These are phyloP conservation scores for Letharia lupina DNA, from an alignment of 495 filamentous ascomycete genomes.

Conservation along the genomic window DNA sequence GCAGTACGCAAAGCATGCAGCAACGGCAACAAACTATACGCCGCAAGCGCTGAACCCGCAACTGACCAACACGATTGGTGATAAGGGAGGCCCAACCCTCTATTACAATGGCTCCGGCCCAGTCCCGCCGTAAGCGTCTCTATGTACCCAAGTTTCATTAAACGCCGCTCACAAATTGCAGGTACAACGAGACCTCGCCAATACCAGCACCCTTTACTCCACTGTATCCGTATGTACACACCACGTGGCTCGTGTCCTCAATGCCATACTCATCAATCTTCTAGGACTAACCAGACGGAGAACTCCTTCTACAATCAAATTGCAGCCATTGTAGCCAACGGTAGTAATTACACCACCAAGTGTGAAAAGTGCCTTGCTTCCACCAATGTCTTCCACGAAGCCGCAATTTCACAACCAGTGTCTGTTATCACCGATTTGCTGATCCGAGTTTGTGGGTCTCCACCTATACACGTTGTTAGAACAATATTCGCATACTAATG, in stretches of 20 bases:
- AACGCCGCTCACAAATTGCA: neutral
- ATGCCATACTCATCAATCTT: neutral
- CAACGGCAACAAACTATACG: slow-evolving; percentile 4
- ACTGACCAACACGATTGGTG: slow-evolving; percentile 17
- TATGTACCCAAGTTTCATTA: no score
- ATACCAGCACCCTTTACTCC: slow-evolving; percentile 20
- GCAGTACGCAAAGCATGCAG: slow-evolving; percentile 1
- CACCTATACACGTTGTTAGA: neutral
- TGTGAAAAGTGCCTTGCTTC: slow-evolving; percentile 23
- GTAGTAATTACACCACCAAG: slow-evolving; percentile 11
- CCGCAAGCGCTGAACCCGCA: slow-evolving; percentile 13
- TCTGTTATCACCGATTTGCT: slow-evolving; percentile 21
- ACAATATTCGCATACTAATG: neutral
- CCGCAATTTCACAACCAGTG: slow-evolving; percentile 22
- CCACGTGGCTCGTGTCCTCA: neutral
- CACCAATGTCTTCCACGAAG: slow-evolving; percentile 24
- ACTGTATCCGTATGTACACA: slow-evolving; percentile 11
- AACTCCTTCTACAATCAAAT: slow-evolving; percentile 24
- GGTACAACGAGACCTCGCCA: slow-evolving; percentile 23
- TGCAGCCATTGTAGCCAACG: slow-evolving; percentile 21
- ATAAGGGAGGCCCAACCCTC: slow-evolving; percentile 14
- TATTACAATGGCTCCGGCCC: slow-evolving; percentile 21
- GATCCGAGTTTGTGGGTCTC: slow-evolving; percentile 15
- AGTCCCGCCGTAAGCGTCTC: slow-evolving; percentile 17
- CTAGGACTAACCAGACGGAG: slow-evolving; percentile 17